phyloP scores from a whole-genome alignment of 257 asterid species.

The Datura wrightii region DNA sequence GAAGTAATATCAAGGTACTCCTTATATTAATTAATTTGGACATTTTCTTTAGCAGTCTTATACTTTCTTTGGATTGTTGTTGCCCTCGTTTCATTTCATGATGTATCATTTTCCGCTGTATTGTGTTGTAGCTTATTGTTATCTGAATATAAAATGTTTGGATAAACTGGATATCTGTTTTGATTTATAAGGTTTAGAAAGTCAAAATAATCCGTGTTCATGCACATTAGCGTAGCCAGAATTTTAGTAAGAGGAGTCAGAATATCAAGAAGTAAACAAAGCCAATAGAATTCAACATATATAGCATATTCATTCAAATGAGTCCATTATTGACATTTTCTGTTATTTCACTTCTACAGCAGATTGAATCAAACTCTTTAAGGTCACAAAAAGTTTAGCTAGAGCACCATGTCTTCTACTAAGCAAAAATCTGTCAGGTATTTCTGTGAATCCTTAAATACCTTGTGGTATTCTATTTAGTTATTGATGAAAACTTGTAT shows the following conservation, averaged over 20 bases:
- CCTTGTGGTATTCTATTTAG: neutral
- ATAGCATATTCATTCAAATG: no score
- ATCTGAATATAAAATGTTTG: neutral
- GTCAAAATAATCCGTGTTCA: no score
- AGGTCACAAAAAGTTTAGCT: neutral
- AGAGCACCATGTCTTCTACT: conserved; percentile 24
- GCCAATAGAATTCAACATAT: no score
- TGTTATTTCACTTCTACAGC: no score
- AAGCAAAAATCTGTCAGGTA: conserved; percentile 27
- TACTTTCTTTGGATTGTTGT: neutral
- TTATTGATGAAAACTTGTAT: neutral
- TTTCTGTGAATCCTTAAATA: neutral
- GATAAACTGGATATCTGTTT: neutral
- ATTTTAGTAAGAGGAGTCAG: no score
- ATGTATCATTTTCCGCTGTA: neutral
- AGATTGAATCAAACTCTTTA: no score
- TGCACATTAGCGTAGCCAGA: no score
- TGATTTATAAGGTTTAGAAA: no score
- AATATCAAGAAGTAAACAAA: no score
- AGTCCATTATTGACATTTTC: no score
- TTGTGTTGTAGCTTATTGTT: neutral
- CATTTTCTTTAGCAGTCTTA: neutral
- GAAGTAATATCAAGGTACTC: neutral
- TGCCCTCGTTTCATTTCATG: neutral
- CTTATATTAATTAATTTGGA: neutral